A percentile compares a stretch with the other conserved stretches of the same genome.
Evolutionary conservation across 148 eudicot species (phyloP).

Genomic region (Tetragonia tetragonoides): DNA sequence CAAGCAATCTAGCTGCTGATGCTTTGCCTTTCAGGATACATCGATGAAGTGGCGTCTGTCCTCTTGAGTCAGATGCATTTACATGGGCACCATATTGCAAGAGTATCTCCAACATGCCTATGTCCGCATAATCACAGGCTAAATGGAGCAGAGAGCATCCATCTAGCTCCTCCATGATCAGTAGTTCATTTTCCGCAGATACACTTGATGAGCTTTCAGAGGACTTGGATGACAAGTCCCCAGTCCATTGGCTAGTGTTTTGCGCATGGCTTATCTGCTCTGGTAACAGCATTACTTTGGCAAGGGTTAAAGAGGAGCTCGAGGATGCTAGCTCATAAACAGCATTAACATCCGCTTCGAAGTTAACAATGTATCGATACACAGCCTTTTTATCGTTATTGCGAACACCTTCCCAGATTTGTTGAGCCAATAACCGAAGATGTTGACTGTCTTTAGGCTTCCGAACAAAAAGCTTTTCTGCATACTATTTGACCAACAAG

Average conservation of each 20-base stretch:
- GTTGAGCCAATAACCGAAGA: slow-evolving; percentile 51
- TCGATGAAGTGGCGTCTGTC: slow-evolving; percentile 80
- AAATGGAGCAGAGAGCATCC: slow-evolving; percentile 92
- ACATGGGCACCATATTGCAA: slow-evolving; percentile 91
- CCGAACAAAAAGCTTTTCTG: slow-evolving; percentile 76
- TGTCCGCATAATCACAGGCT: slow-evolving; percentile 90
- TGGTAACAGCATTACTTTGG: slow-evolving; percentile 81
- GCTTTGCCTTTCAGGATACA: slow-evolving; percentile 71
- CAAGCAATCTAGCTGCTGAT: slow-evolving; percentile 66
- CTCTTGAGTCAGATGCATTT: slow-evolving; percentile 64
- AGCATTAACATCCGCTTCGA: slow-evolving; percentile 71
- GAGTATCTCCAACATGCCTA: slow-evolving; percentile 95
- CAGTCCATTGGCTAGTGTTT: slow-evolving; percentile 39
- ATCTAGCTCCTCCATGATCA: slow-evolving; percentile 49
- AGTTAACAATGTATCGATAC: slow-evolving; percentile 71
- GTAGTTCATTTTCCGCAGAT: slow-evolving; percentile 51
- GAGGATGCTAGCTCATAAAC: slow-evolving; percentile 49
- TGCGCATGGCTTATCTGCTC: slow-evolving; percentile 60
- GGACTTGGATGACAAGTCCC: slow-evolving; percentile 37
- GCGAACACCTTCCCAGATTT: slow-evolving; percentile 94
- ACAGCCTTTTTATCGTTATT: slow-evolving; percentile 81
- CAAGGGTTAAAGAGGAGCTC: slow-evolving; percentile 69
- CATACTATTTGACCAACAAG: slow-evolving; percentile 55
- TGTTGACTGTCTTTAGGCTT: slow-evolving; percentile 58
- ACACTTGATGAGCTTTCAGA: slow-evolving; percentile 40